Base-by-base conservation (phyloP, 306 rosid species). In the Acacia confusa region DNA sequence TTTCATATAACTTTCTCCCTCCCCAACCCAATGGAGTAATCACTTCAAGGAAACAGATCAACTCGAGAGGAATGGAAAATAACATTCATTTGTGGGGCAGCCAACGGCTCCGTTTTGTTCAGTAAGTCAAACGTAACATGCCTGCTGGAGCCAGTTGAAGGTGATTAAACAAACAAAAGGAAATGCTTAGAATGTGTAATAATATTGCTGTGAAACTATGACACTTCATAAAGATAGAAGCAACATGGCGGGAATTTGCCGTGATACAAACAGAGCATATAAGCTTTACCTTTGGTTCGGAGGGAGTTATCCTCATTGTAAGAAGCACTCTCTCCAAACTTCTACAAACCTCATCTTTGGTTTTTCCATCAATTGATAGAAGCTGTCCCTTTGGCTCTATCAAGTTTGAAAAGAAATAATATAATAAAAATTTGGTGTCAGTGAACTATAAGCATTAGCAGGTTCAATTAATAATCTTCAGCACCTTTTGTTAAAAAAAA, bases 301-400 rank as follows among this genome's bases (percentile, higher is more conserved):
- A 89, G 28, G 90, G 89, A 45, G 98, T 92, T 83, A 81, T 91
- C 89, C 90, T 87, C 98, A 96, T 92, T 70, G 99, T 93, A 78
- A 92, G 97, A 78, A 93, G 87, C 84, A 93, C 99, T 92, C 98
- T 88, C 85, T 92, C 99, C 84, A 95, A 91, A 80, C 96, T 93
- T 87, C 91, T 89, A 71, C 77, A 86, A 45, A 95, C 94, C 83
- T 95, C 99, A 44, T 92, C 98, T 79, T 88, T 93, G 57, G 97
- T 92, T 86, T 93, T 95, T 5, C 99, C 99, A 84, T 95, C 94
- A 86, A 95, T 92, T 85, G 88, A 86, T 60, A 95, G 85, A 87
- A 95, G 97, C 88, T 93, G 98, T 41, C 99, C 99, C 88, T 92
- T 95, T 47, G 99, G 99, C 90, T 93, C 98, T 95, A 84, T 64